These are phyloP conservation scores for Penicillium hordei DNA, from an alignment of 2,329 filamentous ascomycete species.

Conservation along the genomic window DNA sequence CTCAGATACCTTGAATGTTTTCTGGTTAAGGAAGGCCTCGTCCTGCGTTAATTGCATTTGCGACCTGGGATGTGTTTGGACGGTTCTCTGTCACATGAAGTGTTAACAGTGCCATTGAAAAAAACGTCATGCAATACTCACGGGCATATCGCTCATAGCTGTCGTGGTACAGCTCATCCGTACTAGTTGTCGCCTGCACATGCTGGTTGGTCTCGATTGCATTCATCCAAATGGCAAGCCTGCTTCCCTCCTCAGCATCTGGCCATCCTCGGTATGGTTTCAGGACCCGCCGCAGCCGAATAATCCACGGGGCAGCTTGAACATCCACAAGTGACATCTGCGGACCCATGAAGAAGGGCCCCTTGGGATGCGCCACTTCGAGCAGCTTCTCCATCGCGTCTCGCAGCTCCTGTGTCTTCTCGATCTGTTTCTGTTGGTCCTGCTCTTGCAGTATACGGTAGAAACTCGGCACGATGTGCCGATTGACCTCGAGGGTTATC, in stretches of 20 bases:
- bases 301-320: constrained; percentile 72
- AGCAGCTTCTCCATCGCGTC: constrained; percentile 64
- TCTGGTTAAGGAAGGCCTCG: constrained; percentile 49
- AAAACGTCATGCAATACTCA: constrained; percentile 33
- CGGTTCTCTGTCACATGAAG: constrained; percentile 53
- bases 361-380: constrained; percentile 56
- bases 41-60: constrained; percentile 60
- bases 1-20: not conserved
- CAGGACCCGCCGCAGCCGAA: constrained; percentile 66
- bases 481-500: constrained; percentile 62
- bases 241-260: constrained; percentile 59
- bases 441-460: constrained; percentile 70
- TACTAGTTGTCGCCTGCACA: constrained; percentile 67
- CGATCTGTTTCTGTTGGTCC: constrained; percentile 58
- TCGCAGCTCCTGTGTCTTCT: constrained; percentile 62
- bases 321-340: constrained; percentile 67
- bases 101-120: constrained; percentile 5
- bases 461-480: constrained; percentile 72
- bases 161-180: constrained; percentile 64
- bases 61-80: constrained; percentile 58
- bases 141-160: constrained; percentile 64
- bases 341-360: constrained; percentile 67
- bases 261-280: constrained; percentile 66
- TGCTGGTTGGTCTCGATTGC: constrained; percentile 66
- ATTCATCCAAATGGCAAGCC: constrained; percentile 69